These are phyloP conservation scores for Lagenidium giganteum DNA, from an alignment of 352 stramenopile genomes.

Conservation along the genomic window DNA sequence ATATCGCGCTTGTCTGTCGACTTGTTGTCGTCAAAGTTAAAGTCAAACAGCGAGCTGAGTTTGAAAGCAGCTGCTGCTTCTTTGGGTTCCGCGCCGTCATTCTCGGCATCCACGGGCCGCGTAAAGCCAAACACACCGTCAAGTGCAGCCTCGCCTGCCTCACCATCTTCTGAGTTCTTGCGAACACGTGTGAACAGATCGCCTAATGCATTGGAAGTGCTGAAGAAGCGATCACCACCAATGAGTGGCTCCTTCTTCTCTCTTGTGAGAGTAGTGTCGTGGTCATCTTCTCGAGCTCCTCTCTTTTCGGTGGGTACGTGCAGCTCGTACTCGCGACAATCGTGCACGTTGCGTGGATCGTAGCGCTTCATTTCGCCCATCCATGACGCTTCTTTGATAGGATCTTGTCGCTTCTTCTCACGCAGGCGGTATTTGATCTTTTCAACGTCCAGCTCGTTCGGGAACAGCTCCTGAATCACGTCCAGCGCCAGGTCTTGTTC, in stretches of 20 bases:
- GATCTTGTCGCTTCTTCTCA: constrained; percentile 42
- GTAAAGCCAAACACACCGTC: constrained; percentile 56
- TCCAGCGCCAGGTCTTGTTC: constrained; percentile 52
- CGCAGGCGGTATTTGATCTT: constrained; percentile 48
- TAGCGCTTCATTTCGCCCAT: constrained; percentile 74
- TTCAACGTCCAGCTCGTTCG: constrained; percentile 62
- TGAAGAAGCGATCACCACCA: constrained; percentile 71
- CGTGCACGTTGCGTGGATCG: constrained; percentile 39
- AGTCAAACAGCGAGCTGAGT: constrained; percentile 67
- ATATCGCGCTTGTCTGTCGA: constrained; percentile 21
- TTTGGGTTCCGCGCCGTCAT: not conserved
- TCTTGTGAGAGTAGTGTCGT: no score
- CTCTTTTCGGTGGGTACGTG: constrained; percentile 22
- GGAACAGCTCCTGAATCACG: constrained; percentile 53
- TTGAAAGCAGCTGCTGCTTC: constrained; percentile 40
- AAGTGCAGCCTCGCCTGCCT: constrained; percentile 65
- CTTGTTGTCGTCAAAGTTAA: constrained; percentile 48
- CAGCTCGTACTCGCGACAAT: constrained; percentile 48
- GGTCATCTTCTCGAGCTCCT: constrained; percentile 3
- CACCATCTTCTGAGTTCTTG: constrained; percentile 79
- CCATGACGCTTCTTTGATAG: constrained; percentile 71
- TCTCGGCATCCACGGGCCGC: constrained; percentile 4
- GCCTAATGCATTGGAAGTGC: constrained; percentile 46
- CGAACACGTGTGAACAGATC: constrained; percentile 72
- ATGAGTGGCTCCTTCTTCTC: constrained; percentile 46